These are phyloP conservation scores for Mortierella alpina DNA, from an alignment of 192 early-diverging fungal species.

Conservation along the genomic window DNA sequence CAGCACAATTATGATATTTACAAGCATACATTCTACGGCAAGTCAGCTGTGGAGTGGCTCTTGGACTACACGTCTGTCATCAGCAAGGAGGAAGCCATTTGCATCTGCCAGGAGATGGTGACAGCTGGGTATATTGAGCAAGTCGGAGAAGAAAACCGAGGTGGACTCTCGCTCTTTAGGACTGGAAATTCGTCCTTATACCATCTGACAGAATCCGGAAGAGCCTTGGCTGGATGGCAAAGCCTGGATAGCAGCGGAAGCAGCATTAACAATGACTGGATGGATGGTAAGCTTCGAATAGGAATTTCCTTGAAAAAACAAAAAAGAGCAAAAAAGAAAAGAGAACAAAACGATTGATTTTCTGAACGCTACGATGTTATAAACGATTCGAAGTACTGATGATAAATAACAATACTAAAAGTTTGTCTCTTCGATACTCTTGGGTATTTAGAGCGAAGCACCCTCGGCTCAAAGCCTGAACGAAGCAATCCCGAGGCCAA, in stretches of 20 bases:
- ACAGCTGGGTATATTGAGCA: constrained; percentile 57
- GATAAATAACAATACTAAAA: constrained; percentile 26
- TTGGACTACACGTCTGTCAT: constrained; percentile 62
- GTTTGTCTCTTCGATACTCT: constrained; percentile 8
- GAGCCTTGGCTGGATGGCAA: constrained; percentile 51
- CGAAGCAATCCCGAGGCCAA: constrained; percentile 9
- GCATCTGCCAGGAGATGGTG: constrained; percentile 59
- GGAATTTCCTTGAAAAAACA: not conserved
- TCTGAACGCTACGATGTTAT: too few species aligned
- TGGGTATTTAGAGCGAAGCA: constrained; percentile 20
- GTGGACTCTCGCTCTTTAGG: constrained; percentile 28
- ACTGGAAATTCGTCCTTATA: constrained; percentile 40
- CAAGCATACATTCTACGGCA: constrained; percentile 60
- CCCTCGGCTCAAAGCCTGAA: constrained; percentile 14
- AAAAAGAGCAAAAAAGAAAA: too few species aligned
- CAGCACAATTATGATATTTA: constrained; percentile 42
- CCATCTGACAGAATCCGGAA: constrained; percentile 49
- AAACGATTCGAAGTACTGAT: constrained; percentile 7
- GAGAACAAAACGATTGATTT: too few species aligned
- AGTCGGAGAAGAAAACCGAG: constrained; percentile 25
- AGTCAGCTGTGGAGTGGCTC: constrained; percentile 60
- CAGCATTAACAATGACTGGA: constrained; percentile 41
- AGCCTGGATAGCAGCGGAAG: constrained; percentile 10
- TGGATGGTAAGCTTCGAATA: constrained; percentile 26
- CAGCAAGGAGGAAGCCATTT: constrained; percentile 59